These are phyloP conservation scores for Cladobotryum mycophilum DNA, from an alignment of 2,329 filamentous ascomycete genomes.

Conservation along the genomic window DNA sequence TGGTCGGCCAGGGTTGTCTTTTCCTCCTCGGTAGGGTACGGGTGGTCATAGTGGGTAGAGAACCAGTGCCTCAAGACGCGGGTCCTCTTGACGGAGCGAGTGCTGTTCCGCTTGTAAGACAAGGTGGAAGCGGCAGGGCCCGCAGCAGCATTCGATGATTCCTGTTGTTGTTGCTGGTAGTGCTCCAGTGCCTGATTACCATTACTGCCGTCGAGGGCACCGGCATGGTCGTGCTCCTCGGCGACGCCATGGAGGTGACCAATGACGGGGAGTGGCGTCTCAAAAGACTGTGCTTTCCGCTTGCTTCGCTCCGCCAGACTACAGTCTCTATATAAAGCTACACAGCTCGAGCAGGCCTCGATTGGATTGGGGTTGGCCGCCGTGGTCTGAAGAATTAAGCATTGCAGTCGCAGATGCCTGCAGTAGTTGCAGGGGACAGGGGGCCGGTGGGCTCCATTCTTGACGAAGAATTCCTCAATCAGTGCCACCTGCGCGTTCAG, in stretches of 20 bases:
- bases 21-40: conserved; percentile 43
- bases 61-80: conserved; percentile 42
- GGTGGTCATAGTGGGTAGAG: conserved; percentile 36
- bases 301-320: conserved; percentile 40
- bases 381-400: conserved; percentile 41
- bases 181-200: neutral
- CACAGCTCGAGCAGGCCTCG: conserved; percentile 43
- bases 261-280: conserved; percentile 40
- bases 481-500: neutral
- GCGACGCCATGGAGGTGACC: conserved; percentile 43
- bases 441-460: conserved; percentile 37
- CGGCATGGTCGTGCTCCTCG: conserved; percentile 27
- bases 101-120: conserved; percentile 28
- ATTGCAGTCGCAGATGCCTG: conserved; percentile 38
- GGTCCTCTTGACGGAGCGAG: conserved; percentile 39
- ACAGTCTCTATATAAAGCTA: conserved; percentile 44
- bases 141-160: no score
- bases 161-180: no score
- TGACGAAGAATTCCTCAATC: conserved; percentile 33
- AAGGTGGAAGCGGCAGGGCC: neutral
- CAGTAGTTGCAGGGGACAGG: conserved; percentile 39
- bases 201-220: conserved; percentile 2
- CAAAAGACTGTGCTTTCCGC: conserved; percentile 38
- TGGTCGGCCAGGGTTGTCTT: conserved; percentile 33
- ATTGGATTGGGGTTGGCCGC: conserved; percentile 43